Evolutionary conservation across 78 protist species (phyloP), one percentile per base, ranked within the genome.

Genomic region (Dictyostelium citrinum): DNA sequence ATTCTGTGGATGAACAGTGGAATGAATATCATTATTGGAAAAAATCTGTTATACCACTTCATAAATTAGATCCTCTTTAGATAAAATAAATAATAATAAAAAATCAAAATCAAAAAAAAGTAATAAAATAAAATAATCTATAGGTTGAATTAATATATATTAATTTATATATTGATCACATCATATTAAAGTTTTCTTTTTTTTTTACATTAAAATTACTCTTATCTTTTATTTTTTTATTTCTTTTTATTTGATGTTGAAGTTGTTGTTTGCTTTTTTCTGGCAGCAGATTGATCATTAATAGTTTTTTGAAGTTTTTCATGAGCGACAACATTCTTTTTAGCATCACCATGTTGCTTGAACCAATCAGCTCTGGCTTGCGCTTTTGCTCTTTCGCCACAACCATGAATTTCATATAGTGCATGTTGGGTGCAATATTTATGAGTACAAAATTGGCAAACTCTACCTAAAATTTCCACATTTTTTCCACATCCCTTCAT

Each of bases 281-380:
- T 83, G 1, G 90, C 2, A 33, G 67, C 6, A 45, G 72, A 79
- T 33, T 71, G 39, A 29, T 68, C 45, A 83, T 75, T 49, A 71
- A 83, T 29, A 29, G 90, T n/a, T 43, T 85, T 70, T 43, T 88
- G 74, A 17, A 78, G 17, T 78, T 78, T 88, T 22, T 67, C 72
- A 37, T 76, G 79, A 29, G 93, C 64, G 9, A 16, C 76, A 3
- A 74, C 41, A 16, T 83, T 83, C 33, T 77, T 51, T 39, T 68
- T 64, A n/a, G 27, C 43, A 17, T 90, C 71, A 8, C 61, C 85
- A 90, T 90, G 46, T 24, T 82, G 77, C 31, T 83, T 83, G 24
- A 90, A 83, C 96, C 96, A 93, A 55, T 83, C 90, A 3, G 76
- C 64, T 84, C 96, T 93, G 22, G 96, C 96, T 29, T 93, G 86